Base-by-base conservation (phyloP, 176 grass and related monocot species). In the Carex parvula region DNA sequence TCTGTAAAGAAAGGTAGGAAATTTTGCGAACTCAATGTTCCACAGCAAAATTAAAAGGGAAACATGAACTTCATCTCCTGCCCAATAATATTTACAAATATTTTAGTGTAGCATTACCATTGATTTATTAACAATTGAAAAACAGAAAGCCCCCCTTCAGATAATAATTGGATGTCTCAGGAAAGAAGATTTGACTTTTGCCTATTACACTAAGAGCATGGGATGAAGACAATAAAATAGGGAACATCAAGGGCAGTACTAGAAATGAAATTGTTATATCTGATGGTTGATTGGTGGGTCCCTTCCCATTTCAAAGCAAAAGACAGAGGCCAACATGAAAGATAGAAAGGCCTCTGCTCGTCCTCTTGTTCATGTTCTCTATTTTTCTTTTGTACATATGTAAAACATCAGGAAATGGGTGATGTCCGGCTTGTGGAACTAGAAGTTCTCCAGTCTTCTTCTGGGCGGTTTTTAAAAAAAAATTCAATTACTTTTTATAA, bases 131-230 rank as follows among this genome's bases (percentile, higher is more conserved):
- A 46, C 9, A 48, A 50, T 46, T 7, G 0, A 48, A 48, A 46
- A 48, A 72, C 21, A 44, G n/a, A 74, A 73, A 15, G 3, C 4
- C 0, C n/a, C 8, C 3, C 18, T 72, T 21, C 56, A 18, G 16
- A 59, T 18, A 59, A 22, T n/a, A 20, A 48, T 50, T 73, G 20
- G 8, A 73, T 73, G 41, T 73, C 8, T 73, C 41, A 50, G 70
- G 41, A 50, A 10, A 26, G n/a, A 73, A 73, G 41, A 73, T 52
- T 73, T 70, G 64, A 66, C 4, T 68, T 68, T 70, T 70, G 33
- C 16, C 16, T 20, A n/a, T 0, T 70, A 17, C 15, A 70, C 66
- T 42, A 39, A n/a, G 32, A 70, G 33, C n/a, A 70, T 42, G 24
- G 50, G 70, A 8, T 74, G 41, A 26, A 48, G 44, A 73, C n/a